Percentiles rank a stretch among this genome's conserved stretches.
These are phyloP conservation scores for Rhizopogon rudus DNA, from an alignment of 768 basidiomycete genomes.

Conservation along the genomic window DNA sequence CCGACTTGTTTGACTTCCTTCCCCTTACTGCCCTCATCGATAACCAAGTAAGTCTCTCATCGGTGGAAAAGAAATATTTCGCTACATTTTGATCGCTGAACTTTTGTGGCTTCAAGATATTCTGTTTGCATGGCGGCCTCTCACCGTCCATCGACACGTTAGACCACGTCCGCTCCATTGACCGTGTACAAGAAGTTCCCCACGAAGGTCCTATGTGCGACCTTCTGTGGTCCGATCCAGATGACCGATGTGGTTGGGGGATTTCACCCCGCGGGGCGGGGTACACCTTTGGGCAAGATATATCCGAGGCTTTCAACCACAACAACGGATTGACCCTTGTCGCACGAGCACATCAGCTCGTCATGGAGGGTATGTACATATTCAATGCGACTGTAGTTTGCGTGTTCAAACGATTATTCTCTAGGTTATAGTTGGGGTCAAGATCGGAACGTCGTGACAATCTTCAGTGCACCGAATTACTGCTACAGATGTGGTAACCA, in stretches of 20 bases:
- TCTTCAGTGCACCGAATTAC: conserved; percentile 99
- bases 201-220: conserved; percentile 99
- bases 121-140: conserved; percentile 95
- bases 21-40: conserved; percentile 98
- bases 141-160: conserved; percentile 99
- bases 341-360: conserved; percentile 89
- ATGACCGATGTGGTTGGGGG: conserved; percentile 99
- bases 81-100: conserved; percentile 1
- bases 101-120: conserved; percentile 59
- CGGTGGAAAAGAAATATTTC: background rate
- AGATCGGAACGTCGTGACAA: conserved; percentile 98
- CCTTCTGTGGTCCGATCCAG: conserved; percentile 98
- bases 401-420: conserved; percentile 1
- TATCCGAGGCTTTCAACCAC: conserved; percentile 98
- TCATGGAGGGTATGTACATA: conserved; percentile 82
- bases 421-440: conserved; percentile 95
- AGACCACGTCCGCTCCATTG: conserved; percentile 97
- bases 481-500: conserved; percentile 99
- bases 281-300: conserved; percentile 99
- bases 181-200: conserved; percentile 98
- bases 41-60: conserved; percentile 77
- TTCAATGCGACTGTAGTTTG: conserved; percentile 1
- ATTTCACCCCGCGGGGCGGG: conserved; percentile 98
- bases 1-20: conserved; percentile 96
- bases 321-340: conserved; percentile 97